Conservation (phyloP, 305 asterid species). For the Plantago coronopus region DNA sequence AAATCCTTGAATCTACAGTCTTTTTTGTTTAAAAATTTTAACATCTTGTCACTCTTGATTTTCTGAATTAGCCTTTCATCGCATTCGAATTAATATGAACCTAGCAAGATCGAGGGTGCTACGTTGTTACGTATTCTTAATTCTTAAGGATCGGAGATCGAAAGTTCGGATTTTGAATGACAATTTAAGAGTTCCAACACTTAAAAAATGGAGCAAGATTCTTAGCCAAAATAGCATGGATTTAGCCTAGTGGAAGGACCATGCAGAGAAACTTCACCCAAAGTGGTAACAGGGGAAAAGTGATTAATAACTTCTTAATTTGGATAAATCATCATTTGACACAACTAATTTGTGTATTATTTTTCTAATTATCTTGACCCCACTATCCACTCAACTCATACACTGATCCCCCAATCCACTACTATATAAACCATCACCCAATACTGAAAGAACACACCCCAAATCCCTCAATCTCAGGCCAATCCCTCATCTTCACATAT, state of each 20-base stretch:
- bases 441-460: background rate
- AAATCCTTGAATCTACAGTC: too few species aligned
- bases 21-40: too few species aligned
- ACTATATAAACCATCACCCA: constrained; percentile 29
- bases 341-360: constrained; percentile 9
- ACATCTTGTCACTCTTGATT: too few species aligned
- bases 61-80: too few species aligned
- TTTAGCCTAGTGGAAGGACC: background rate
- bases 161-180: background rate
- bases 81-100: too few species aligned
- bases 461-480: too few species aligned
- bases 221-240: background rate
- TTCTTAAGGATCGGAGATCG: too few species aligned
- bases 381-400: constrained; percentile 25
- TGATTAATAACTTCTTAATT: background rate
- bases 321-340: constrained; percentile 14
- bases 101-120: too few species aligned
- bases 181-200: background rate
- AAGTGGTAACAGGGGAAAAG: background rate
- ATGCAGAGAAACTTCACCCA: background rate
- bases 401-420: constrained; percentile 5
- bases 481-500: constrained; percentile 4
- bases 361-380: constrained; percentile 11
- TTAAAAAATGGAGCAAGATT: background rate
- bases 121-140: too few species aligned